Evolutionary conservation across 306 rosid genomes (phyloP).

Genomic region (Arachis hypogaea): DNA sequence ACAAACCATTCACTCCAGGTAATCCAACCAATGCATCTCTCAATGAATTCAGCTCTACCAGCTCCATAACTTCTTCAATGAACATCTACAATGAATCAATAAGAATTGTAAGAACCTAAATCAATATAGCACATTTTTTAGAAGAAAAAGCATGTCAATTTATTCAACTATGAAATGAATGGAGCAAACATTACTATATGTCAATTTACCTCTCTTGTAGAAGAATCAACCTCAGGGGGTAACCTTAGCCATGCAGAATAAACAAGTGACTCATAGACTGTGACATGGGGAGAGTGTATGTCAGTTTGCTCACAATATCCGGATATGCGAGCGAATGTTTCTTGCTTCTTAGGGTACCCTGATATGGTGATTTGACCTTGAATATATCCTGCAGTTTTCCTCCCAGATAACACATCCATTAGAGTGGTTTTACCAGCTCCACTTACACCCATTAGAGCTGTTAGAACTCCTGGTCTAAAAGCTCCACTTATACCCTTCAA

Average conservation of each 20-base stretch:
- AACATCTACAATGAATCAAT: slow-evolving; percentile 67
- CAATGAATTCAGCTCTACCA: slow-evolving; percentile 76
- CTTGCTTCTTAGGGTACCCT: slow-evolving; percentile 81
- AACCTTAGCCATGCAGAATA: slow-evolving; percentile 91
- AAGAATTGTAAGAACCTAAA: neutral
- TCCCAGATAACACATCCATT: slow-evolving; percentile 89
- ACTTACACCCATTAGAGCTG: slow-evolving; percentile 96
- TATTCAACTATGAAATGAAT: no score
- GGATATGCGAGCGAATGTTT: slow-evolving; percentile 85
- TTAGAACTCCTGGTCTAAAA: slow-evolving; percentile 89
- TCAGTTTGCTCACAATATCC: slow-evolving; percentile 93
- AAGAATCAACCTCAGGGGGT: slow-evolving; percentile 70
- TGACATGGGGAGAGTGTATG: slow-evolving; percentile 92
- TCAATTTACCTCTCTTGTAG: slow-evolving; percentile 62
- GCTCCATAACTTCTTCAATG: slow-evolving; percentile 86
- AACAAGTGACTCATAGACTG: slow-evolving; percentile 74
- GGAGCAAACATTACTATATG: no score
- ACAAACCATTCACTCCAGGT: slow-evolving; percentile 79
- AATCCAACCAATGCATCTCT: slow-evolving; percentile 81
- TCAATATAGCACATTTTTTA: neutral
- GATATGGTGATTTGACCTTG: slow-evolving; percentile 74
- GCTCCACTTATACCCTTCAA: slow-evolving; percentile 89
- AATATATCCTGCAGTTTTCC: slow-evolving; percentile 84
- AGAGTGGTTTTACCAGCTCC: slow-evolving; percentile 99
- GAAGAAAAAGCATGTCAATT: no score